These are phyloP conservation scores for Boletus subcaerulescens DNA, from an alignment of 768 basidiomycete species.

Conservation along the genomic window DNA sequence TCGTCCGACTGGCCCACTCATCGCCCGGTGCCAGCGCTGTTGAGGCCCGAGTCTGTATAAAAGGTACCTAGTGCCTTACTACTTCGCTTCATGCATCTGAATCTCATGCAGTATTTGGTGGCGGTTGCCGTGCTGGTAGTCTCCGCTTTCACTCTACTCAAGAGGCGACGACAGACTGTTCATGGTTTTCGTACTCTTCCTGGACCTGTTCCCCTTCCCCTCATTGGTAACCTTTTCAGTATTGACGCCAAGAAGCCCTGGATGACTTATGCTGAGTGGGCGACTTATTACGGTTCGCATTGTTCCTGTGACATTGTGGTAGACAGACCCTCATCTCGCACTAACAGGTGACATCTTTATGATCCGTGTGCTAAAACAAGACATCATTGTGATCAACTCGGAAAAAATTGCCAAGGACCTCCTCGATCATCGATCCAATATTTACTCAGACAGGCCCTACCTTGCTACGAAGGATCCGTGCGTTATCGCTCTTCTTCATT, in stretches of 20 bases:
- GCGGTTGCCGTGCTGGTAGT: background rate
- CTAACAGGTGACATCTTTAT: slow-evolving; percentile 18
- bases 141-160: background rate
- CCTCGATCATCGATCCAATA: slow-evolving; percentile 24
- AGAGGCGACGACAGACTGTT: background rate
- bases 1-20: too few relatives aligned
- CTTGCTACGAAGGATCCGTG: slow-evolving; percentile 17
- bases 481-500: background rate
- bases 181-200: slow-evolving; percentile 11
- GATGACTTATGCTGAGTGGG: slow-evolving; percentile 21
- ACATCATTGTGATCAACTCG: slow-evolving; percentile 27
- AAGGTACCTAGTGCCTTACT: background rate
- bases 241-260: slow-evolving; percentile 18
- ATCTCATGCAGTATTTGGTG: background rate
- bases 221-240: slow-evolving; percentile 16
- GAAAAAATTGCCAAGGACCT: slow-evolving; percentile 27
- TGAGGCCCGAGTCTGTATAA: background rate
- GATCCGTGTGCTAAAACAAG: slow-evolving; percentile 19
- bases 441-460: slow-evolving; percentile 28
- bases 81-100: background rate
- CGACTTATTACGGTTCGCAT: slow-evolving; percentile 13
- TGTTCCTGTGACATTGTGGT: background rate
- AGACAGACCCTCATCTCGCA: background rate
- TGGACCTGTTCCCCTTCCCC: slow-evolving; percentile 15
- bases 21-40: too few relatives aligned